These are phyloP conservation scores for Pythium periplocum DNA, from an alignment of 352 stramenopile genomes.

Conservation along the genomic window DNA sequence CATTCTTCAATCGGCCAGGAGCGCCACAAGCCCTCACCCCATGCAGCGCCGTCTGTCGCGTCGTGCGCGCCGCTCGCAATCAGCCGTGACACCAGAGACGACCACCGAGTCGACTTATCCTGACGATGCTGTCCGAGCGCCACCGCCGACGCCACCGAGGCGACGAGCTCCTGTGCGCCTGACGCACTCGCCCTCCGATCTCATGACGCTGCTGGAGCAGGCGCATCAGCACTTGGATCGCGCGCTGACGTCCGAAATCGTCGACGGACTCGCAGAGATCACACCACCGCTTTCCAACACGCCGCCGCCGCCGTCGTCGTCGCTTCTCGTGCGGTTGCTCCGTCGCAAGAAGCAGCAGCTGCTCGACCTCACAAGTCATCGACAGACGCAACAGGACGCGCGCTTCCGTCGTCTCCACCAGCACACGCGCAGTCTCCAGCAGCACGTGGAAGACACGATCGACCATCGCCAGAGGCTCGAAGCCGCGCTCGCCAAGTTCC, in stretches of 20 bases:
- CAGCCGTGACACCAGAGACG: no score
- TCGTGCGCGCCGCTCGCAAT: no score
- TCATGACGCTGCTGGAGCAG: constrained; percentile 23
- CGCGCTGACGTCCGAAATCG: constrained; percentile 1
- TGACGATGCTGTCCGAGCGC: neutral
- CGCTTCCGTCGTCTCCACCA: constrained; percentile 34
- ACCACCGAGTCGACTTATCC: no score
- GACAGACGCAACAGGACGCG: constrained; percentile 13
- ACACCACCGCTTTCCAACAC: no score
- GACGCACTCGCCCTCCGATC: constrained; percentile 14
- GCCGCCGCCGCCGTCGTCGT: neutral
- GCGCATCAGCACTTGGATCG: constrained; percentile 28
- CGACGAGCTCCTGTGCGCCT: constrained; percentile 10
- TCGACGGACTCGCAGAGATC: no score
- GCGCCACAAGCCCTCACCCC: neutral
- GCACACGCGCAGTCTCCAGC: constrained; percentile 16
- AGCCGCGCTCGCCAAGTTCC: constrained; percentile 19
- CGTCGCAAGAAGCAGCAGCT: constrained; percentile 21
- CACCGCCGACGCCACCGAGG: constrained; percentile 13
- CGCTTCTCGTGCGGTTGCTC: constrained; percentile 10
- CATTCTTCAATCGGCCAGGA: constrained; percentile 11
- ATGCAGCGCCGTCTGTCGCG: no score
- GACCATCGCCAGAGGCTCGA: constrained; percentile 22
- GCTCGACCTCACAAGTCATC: neutral
- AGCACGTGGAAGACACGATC: constrained; percentile 26